Evolutionary conservation across 768 basidiomycete species (phyloP).

Genomic region (Lactifluus subvellereus): DNA sequence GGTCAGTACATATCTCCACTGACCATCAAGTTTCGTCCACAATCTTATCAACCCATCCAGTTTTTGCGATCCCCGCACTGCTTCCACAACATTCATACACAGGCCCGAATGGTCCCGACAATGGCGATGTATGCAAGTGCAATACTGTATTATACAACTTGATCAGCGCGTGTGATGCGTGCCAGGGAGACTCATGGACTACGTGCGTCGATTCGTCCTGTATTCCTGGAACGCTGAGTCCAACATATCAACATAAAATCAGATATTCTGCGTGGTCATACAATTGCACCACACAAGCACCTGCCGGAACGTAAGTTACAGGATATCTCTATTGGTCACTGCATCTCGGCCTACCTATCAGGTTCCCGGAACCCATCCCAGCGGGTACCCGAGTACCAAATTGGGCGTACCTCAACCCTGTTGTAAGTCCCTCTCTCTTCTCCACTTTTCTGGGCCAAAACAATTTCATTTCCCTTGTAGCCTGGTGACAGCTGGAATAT

Average conservation of each 20-base stretch:
- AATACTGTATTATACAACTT: conserved; percentile 29
- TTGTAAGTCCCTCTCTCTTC: conserved; percentile 28
- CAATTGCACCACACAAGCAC: conserved; percentile 5
- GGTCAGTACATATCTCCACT: neutral
- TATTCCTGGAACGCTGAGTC: neutral
- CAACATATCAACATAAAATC: neutral
- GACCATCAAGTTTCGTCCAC: neutral
- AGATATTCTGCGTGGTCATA: conserved; percentile 18
- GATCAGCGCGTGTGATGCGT: conserved; percentile 21
- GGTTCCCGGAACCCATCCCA: conserved; percentile 33
- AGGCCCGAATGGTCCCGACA: conserved; percentile 3
- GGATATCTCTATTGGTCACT: neutral
- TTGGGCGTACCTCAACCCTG: conserved; percentile 45
- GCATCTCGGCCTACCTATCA: neutral
- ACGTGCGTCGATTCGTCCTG: conserved; percentile 10
- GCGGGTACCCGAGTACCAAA: conserved; percentile 39
- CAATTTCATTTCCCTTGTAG: neutral
- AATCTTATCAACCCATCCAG: neutral
- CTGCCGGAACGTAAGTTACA: conserved; percentile 11
- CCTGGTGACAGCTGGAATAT: conserved; percentile 5
- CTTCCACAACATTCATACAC: conserved; percentile 8
- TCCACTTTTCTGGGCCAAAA: neutral
- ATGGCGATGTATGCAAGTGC: conserved; percentile 24
- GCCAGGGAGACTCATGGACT: conserved; percentile 21
- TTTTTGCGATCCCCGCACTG: neutral